A percentile compares a stretch with the other conserved stretches of the same genome.
phyloP scores from a whole-genome alignment of 345 rosid species.

The Diplotaxis tenuifolia region DNA sequence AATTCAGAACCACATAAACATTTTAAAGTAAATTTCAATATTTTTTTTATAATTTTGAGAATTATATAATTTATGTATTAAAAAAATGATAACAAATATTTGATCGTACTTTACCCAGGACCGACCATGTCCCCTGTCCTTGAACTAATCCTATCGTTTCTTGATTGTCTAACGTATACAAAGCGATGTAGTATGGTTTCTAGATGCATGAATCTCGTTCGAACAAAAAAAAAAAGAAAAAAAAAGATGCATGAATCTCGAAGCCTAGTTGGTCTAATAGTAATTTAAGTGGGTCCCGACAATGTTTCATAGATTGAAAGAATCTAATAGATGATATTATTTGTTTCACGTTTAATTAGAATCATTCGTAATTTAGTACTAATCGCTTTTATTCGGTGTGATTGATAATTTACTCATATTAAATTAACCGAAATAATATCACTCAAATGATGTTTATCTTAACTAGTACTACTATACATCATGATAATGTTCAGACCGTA shows the following conservation, averaged over 20 bases:
- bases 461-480: background rate
- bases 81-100: background rate
- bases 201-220: conserved; percentile 22
- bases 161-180: background rate
- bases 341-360: conserved; percentile 17
- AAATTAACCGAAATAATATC: background rate
- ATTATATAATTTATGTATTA: background rate
- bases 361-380: background rate
- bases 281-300: conserved; percentile 24
- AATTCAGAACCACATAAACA: background rate
- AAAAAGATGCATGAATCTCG: conserved; percentile 39
- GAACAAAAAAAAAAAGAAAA: too few species aligned
- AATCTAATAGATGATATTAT: too few species aligned
- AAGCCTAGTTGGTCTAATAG: conserved; percentile 22
- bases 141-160: background rate
- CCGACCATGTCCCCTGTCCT: background rate
- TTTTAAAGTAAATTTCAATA: background rate
- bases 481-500: background rate
- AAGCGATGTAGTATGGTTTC: background rate
- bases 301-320: conserved; percentile 18
- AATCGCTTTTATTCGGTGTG: conserved; percentile 2
- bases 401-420: background rate
- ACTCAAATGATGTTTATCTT: background rate
- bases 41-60: background rate
- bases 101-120: background rate